Conservation (phyloP, 106 monocot genomes). For the Apostasia ramifera region DNA sequence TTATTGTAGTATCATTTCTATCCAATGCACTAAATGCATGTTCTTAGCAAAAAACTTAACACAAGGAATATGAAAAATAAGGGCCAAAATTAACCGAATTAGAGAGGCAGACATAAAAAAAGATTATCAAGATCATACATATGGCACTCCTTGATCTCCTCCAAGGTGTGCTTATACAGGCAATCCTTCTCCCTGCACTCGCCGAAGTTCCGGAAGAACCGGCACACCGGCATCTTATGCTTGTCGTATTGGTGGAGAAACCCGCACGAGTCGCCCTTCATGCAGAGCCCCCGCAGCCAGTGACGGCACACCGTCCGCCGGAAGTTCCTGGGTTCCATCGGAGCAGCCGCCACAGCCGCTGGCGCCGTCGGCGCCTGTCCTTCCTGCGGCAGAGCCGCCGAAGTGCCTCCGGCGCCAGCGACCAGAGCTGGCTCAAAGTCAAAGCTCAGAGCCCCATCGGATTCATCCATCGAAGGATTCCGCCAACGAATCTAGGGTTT, state of each 20-base stretch:
- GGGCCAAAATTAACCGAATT: too few relatives aligned
- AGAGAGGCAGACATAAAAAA: too few relatives aligned
- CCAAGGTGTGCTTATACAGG: constrained; percentile 92
- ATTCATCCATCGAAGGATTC: constrained; percentile 45
- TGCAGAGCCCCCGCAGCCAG: constrained; percentile 89
- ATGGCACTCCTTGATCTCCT: constrained; percentile 98
- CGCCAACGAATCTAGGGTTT: too few relatives aligned
- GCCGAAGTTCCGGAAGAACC: constrained; percentile 76
- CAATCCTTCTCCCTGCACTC: constrained; percentile 99
- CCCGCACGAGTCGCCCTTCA: constrained; percentile 93
- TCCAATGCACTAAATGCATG: too few relatives aligned
- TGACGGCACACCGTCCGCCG: constrained; percentile 96
- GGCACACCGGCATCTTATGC: constrained; percentile 90
- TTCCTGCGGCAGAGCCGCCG: not conserved
- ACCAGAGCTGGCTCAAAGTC: constrained; percentile 98
- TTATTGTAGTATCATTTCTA: too few relatives aligned
- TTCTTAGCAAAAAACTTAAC: too few relatives aligned
- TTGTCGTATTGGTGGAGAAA: constrained; percentile 98
- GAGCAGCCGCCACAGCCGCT: constrained; percentile 10
- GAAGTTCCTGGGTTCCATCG: constrained; percentile 51
- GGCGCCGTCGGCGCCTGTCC: not conserved
- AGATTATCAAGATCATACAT: constrained; percentile 36
- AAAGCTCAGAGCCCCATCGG: constrained; percentile 76
- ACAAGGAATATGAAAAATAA: too few relatives aligned
- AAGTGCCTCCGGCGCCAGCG: constrained; percentile 8